Evolutionary conservation across 169 alveolate genomes (phyloP), one percentile per base, ranked within the genome.

Genomic region (Neospora caninum): DNA sequence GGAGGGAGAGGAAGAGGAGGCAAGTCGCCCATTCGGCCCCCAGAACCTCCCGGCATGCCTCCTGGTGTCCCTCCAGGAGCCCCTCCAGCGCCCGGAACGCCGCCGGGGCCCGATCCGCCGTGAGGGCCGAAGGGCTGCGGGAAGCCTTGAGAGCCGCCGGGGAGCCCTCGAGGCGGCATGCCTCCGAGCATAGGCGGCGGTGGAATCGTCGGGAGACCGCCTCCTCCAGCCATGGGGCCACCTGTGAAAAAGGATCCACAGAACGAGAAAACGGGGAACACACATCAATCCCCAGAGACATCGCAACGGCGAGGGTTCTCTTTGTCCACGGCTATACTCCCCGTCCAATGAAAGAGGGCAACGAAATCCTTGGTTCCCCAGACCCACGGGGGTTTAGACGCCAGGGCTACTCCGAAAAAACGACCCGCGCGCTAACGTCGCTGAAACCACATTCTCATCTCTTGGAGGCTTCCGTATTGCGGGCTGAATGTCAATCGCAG

Each of bases 1-100:
- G 89, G 89, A 20, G 89, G 89, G n/a, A 82, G 64, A 41, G 89
- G 89, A 0, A 82, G 41, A 31, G 89, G 69, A 13, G 89, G 89
- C 89, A 82, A 29, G 25, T 42, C 64, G 89, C 89, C 64, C 67
- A 82, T 18, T 36, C 67, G 58, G 36, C 89, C 89, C 2, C 89
- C 89, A 29, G 89, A 18, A 34, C 42, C 49, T 78, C 45, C 45
- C 1, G 86, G 10, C 43, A 10, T 43, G n/a, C 86, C 45, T n/a
- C 49, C 86, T 25, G 86, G 43, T 4, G 86, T 43, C 13, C 86
- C 86, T 16, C 49, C 39, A n/a, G 86, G 82, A 34, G 42, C 34
- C 39, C 82, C 86, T 9, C 83, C 83, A 34, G 83, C 83, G n/a
- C 86, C 45, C 29, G 34, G 34, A 9, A 0, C 34, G 31, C 4